Evolutionary conservation across 2,329 filamentous ascomycete species (phyloP), one percentile per base, ranked within the genome.

Genomic region (Byssothecium circinans): DNA sequence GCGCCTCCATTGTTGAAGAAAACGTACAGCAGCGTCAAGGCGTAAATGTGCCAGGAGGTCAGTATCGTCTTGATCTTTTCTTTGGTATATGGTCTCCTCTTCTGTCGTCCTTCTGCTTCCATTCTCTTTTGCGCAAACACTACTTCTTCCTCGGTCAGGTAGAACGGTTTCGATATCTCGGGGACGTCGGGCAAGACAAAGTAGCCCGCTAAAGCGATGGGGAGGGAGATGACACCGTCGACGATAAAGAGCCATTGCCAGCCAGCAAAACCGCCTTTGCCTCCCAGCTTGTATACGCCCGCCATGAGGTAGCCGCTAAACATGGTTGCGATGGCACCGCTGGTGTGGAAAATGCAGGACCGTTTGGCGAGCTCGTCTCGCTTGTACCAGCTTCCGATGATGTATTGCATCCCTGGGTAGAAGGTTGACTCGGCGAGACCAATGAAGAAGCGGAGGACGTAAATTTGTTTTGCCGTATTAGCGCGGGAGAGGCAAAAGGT

Each of bases 21-120:
- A 43, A 86, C 75, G 61, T 87, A 87, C 1, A 86, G 65, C 0
- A 81, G 45, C 0, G 76, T 77, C 2, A 88, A 69, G 0, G 78
- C 54, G 45, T 84, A 87, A 1, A 87, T 81, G 52, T 84, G 84
- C 84, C 85, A 87, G 5, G 79, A 81, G 0, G 75, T 74, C 47
- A 86, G 80, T 15, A 87, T 86, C 56, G 78, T 81, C 64, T 75
- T 76, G 32, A 87, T 58, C 65, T 84, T 86, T 2, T 68, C 61
- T 43, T 67, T 71, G 0, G 76, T 79, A 53, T 77, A 79, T 0
- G 75, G 75, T 36, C 69, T 62, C 43, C 75, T 63, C 18, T 71
- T 63, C 49, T 74, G 64, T 10, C 79, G 65, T 15, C 78, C 75
- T 62, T 80, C 77, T 4, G 76, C 57, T 50, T 75, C 53, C 78